These are phyloP conservation scores for Thraustochytrium sp. DNA, from an alignment of 352 stramenopile species.

Conservation along the genomic window DNA sequence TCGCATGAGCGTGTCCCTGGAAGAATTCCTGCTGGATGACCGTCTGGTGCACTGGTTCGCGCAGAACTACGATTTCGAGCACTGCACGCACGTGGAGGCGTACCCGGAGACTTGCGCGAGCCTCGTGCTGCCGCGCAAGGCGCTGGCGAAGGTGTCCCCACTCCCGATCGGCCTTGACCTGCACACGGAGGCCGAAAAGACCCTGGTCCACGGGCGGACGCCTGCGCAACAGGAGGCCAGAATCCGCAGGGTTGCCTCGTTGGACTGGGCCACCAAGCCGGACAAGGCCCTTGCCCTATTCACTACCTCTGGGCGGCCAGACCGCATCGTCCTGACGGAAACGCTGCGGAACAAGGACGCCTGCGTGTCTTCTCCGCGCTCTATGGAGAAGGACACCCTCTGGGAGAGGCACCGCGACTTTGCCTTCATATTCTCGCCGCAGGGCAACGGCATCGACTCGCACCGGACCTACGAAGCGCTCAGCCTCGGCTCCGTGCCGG, in stretches of 20 bases:
- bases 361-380: background rate
- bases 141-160: background rate
- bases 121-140: background rate
- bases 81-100: background rate
- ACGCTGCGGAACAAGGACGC: background rate
- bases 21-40: background rate
- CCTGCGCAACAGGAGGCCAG: background rate
- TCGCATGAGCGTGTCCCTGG: background rate
- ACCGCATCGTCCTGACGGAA: background rate
- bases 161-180: background rate
- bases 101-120: background rate
- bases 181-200: background rate
- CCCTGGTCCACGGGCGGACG: background rate
- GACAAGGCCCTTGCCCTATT: background rate
- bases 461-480: constrained; percentile 40
- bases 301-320: background rate
- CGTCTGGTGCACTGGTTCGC: background rate
- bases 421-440: background rate
- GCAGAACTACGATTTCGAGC: constrained; percentile 9
- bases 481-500: constrained; percentile 32
- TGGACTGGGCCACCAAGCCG: background rate
- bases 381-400: background rate
- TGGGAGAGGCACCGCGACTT: background rate
- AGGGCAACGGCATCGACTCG: constrained; percentile 43
- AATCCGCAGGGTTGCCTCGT: background rate